Evolutionary conservation across 768 basidiomycete species (phyloP), one percentile per base, ranked within the genome.

Genomic region (Ephemerocybe angulata): DNA sequence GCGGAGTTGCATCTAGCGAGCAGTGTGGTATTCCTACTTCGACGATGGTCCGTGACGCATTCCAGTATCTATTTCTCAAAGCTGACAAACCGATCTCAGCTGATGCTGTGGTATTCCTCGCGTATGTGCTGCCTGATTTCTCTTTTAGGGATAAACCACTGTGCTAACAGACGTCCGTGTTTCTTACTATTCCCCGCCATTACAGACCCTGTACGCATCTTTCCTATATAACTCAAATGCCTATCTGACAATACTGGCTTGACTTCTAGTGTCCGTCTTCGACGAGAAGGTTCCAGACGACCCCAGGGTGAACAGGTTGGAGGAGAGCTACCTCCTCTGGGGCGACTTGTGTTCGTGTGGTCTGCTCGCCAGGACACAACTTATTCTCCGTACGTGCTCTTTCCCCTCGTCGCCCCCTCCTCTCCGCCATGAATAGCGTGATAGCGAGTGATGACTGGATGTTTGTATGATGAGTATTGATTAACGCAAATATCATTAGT

Each of bases 21-120:
- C 79, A 21, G 85, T 83, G 0, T 92, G 90, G 90, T 83, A 82
- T 64, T 82, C 87, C 3, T 90, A 85, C 67, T 90, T 92, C 58
- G 88, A 90, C 59, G 86, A 89, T 65, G 80, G 78, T 78, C 58
- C 52, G 71, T 63, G 19, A 38, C 29, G 35, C n/a, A n/a, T n/a
- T n/a, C n/a, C n/a, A n/a, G n/a, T n/a, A n/a, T n/a, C n/a, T n/a
- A n/a, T n/a, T n/a, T n/a, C n/a, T n/a, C n/a, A n/a, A n/a, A n/a
- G n/a, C n/a, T n/a, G n/a, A n/a, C n/a, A n/a, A n/a, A n/a, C n/a
- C n/a, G n/a, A n/a, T n/a, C n/a, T 3, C n/a, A 37, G 35, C 21
- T 13, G 81, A 87, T 62, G 85, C 87, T 3, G 85, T 90, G 60
- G 89, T 90, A 56, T 90, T 90, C 70, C 81, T 88, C 66, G 74